Conservation (phyloP, 352 stramenopile species). For the Globisporangium splendens region DNA sequence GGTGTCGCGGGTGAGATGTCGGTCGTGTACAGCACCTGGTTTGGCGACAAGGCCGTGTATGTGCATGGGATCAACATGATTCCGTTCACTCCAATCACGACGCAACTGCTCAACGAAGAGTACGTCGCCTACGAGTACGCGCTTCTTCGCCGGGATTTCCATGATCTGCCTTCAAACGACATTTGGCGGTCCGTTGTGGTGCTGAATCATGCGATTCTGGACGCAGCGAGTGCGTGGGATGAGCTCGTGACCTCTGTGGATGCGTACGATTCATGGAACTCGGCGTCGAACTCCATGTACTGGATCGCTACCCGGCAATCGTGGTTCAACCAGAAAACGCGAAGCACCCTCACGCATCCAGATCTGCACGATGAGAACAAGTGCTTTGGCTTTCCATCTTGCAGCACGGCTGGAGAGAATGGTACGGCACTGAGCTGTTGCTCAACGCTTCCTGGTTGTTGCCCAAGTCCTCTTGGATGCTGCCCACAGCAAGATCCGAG, state of each 20-base stretch:
- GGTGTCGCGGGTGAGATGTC: conserved; percentile 75
- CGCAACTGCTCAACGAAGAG: conserved; percentile 50
- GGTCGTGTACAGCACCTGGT: conserved; percentile 85
- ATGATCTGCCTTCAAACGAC: conserved; percentile 31
- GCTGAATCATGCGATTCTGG: conserved; percentile 70
- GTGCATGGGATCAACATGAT: conserved; percentile 86
- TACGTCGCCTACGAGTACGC: conserved; percentile 59
- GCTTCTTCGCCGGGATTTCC: conserved; percentile 43
- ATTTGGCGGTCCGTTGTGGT: conserved; percentile 76
- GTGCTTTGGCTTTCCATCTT: conserved; percentile 68
- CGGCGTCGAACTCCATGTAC: conserved; percentile 62
- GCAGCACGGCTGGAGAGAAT: conserved; percentile 48
- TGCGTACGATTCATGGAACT: conserved; percentile 74
- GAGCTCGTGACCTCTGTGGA: conserved; percentile 47
- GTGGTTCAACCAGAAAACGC: conserved; percentile 55
- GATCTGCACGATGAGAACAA: conserved; percentile 35
- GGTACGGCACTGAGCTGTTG: conserved; percentile 63
- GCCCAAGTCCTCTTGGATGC: conserved; percentile 56
- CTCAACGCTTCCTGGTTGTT: conserved; percentile 64
- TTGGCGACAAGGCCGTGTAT: conserved; percentile 63
- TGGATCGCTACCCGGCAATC: conserved; percentile 73
- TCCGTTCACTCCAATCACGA: conserved; percentile 72
- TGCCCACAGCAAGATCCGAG: conserved; percentile 47
- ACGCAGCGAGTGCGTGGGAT: conserved; percentile 54
- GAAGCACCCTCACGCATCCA: conserved; percentile 20